Evolutionary conservation across 106 monocot species (phyloP).

Genomic region (Hemerocallis citrina): DNA sequence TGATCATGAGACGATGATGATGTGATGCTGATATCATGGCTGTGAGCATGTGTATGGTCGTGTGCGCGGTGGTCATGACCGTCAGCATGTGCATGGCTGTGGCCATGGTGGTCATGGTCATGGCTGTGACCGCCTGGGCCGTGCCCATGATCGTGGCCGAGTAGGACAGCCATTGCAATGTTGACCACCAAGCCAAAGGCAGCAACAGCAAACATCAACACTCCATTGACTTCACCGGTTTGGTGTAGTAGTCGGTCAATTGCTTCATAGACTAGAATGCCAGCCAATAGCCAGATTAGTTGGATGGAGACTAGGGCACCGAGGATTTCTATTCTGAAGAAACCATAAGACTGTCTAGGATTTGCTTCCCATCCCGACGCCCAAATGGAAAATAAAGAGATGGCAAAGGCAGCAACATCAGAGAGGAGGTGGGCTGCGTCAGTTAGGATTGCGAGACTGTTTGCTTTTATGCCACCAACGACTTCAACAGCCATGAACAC

Average conservation of each 20-base stretch:
- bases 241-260: constrained; percentile 29
- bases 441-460: constrained; percentile 68
- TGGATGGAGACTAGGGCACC: constrained; percentile 66
- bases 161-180: constrained; percentile 44
- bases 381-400: constrained; percentile 69
- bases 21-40: neutral
- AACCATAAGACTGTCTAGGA: constrained; percentile 59
- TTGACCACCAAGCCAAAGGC: constrained; percentile 61
- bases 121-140: neutral
- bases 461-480: constrained; percentile 60
- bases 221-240: constrained; percentile 46
- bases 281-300: constrained; percentile 61
- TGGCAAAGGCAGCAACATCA: constrained; percentile 60
- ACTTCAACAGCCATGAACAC: constrained; percentile 62
- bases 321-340: constrained; percentile 64
- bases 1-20: neutral
- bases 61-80: constrained; percentile 10
- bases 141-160: constrained; percentile 62
- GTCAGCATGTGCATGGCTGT: constrained; percentile 11
- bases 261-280: constrained; percentile 58
- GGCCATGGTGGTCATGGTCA: neutral
- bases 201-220: constrained; percentile 55
- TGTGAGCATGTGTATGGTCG: constrained; percentile 14
- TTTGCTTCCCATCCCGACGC: constrained; percentile 73
- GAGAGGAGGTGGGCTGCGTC: constrained; percentile 78